These are phyloP conservation scores for Eucommia ulmoides DNA, from an alignment of 257 asterid genomes.

Conservation along the genomic window DNA sequence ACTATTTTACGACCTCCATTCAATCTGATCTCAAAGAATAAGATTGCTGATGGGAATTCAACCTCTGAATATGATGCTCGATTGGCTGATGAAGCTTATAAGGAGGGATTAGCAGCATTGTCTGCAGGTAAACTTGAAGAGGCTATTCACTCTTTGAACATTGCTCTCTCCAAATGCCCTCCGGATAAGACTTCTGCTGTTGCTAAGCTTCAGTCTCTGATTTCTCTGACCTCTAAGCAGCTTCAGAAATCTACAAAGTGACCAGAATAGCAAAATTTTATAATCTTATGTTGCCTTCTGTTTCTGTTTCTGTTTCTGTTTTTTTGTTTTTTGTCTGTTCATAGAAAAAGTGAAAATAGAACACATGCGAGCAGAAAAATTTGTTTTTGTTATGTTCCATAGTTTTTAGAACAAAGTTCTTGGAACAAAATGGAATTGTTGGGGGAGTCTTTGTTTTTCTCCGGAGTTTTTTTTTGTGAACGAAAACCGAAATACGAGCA, in stretches of 20 bases:
- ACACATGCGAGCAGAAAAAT: too few relatives aligned
- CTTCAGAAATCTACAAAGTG: conserved; percentile 21
- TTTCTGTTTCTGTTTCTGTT: too few relatives aligned
- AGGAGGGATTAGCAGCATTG: conserved; percentile 43
- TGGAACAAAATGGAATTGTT: too few relatives aligned
- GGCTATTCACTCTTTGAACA: conserved; percentile 30
- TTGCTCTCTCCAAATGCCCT: conserved; percentile 50
- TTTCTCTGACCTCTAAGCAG: conserved; percentile 30
- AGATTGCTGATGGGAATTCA: conserved; percentile 4
- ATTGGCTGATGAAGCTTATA: conserved; percentile 48
- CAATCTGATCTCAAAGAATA: conserved; percentile 10
- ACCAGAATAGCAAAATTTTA: too few relatives aligned
- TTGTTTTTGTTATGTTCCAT: too few relatives aligned
- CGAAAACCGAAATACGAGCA: too few relatives aligned
- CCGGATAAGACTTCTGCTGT: conserved; percentile 42
- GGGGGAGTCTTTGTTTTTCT: too few relatives aligned
- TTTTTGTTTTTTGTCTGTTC: too few relatives aligned
- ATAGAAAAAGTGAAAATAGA: too few relatives aligned
- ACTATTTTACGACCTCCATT: conserved; percentile 22
- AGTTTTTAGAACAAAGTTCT: too few relatives aligned
- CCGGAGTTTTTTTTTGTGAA: too few relatives aligned
- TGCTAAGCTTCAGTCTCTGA: conserved; percentile 43
- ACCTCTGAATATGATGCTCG: conserved; percentile 22
- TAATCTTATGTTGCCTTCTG: too few relatives aligned
- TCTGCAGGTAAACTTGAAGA: conserved; percentile 38